phyloP scores from a whole-genome alignment of 805 yeast species.

The Wickerhamiella azymoides region DNA sequence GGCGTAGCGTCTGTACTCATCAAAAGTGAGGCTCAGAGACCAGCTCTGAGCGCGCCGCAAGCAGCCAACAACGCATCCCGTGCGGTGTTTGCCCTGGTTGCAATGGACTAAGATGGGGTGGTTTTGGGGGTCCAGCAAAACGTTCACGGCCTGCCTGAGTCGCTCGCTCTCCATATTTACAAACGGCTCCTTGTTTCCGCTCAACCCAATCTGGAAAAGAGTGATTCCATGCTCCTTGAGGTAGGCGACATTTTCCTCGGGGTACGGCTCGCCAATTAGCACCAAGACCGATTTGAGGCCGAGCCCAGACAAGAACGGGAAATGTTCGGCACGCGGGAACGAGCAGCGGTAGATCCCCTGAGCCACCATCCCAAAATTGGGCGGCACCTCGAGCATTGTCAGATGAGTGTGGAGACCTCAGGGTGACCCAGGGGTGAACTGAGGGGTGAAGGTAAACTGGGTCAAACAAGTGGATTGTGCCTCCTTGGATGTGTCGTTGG shows the following conservation, averaged over 20 bases:
- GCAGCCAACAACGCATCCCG: constrained; percentile 94
- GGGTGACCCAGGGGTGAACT: too few relatives aligned
- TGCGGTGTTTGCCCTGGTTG: constrained; percentile 91
- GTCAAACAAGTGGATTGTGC: too few relatives aligned
- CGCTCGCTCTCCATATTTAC: constrained; percentile 39
- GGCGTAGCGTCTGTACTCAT: constrained; percentile 88
- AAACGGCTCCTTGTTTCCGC: constrained; percentile 60
- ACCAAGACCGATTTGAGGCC: constrained; percentile 64
- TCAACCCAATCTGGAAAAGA: constrained; percentile 78
- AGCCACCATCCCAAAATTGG: constrained; percentile 78
- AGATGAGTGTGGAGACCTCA: not conserved
- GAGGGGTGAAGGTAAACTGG: too few relatives aligned
- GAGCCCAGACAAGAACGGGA: constrained; percentile 48
- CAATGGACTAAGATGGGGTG: constrained; percentile 92
- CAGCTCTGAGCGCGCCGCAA: constrained; percentile 77
- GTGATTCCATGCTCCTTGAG: constrained; percentile 45
- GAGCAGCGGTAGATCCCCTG: constrained; percentile 72
- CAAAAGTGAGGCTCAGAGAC: constrained; percentile 88
- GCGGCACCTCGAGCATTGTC: constrained; percentile 37
- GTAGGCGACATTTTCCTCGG: constrained; percentile 57
- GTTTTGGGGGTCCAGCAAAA: constrained; percentile 69
- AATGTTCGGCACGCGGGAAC: constrained; percentile 78
- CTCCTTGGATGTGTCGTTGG: too few relatives aligned
- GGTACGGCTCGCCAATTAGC: constrained; percentile 84
- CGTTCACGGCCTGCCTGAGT: constrained; percentile 66